Percentiles rank a stretch among this genome's conserved stretches.
phyloP scores from a whole-genome alignment of 768 basidiomycete species.

The Mycena vulgaris region DNA sequence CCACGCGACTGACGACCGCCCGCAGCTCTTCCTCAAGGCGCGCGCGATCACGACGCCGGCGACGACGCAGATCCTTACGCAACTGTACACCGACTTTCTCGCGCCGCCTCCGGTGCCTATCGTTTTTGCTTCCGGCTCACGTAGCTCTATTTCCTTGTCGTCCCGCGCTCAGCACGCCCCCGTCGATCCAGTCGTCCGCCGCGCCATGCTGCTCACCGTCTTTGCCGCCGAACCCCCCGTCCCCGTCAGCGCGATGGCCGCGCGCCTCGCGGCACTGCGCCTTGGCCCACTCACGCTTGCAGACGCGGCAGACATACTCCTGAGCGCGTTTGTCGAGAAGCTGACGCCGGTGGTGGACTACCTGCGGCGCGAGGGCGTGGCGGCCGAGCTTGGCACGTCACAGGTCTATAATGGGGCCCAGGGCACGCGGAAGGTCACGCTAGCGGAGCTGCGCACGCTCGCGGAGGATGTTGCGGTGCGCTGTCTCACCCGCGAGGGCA shows the following conservation, averaged over 20 bases:
- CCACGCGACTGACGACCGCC: not conserved
- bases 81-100: constrained; percentile 79
- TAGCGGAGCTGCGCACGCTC: constrained; percentile 60
- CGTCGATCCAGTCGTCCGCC: constrained; percentile 70
- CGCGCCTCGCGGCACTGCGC: constrained; percentile 69
- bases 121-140: constrained; percentile 1
- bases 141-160: not conserved
- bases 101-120: constrained; percentile 45
- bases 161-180: not conserved
- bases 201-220: constrained; percentile 81
- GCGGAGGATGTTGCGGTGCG: constrained; percentile 72
- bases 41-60: constrained; percentile 71
- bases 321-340: constrained; percentile 80
- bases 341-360: constrained; percentile 68
- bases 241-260: constrained; percentile 53
- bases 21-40: constrained; percentile 78
- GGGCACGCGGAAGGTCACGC: constrained; percentile 28
- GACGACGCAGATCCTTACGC: constrained; percentile 69
- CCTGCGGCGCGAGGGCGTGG: constrained; percentile 53
- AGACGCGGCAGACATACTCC: constrained; percentile 74
- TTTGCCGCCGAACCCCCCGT: constrained; percentile 57
- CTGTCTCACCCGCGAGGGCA: constrained; percentile 76
- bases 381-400: constrained; percentile 47
- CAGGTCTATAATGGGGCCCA: not conserved
- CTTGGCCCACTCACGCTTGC: constrained; percentile 69